Conservation (phyloP, 73 alveolate species). For the Paramecium sonneborni region DNA sequence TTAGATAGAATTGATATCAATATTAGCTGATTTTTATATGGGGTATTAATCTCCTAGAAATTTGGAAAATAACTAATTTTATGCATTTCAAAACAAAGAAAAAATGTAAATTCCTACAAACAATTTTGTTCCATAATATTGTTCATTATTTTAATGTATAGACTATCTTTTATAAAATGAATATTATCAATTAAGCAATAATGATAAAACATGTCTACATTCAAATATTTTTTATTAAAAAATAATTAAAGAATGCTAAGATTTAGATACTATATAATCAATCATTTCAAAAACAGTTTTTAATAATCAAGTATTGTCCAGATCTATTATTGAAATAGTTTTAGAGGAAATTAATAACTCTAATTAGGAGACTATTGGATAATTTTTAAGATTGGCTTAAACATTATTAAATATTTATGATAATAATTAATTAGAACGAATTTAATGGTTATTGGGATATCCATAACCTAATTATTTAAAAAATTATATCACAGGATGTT, state of each 20-base stretch:
- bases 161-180: not conserved
- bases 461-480: not conserved
- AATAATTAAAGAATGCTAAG: not conserved
- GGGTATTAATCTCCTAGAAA: not conserved
- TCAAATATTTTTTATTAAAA: not conserved
- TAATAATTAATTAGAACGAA: not conserved
- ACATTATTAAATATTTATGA: not conserved
- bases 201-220: not conserved
- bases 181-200: not conserved
- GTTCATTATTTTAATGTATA: not conserved
- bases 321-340: not conserved
- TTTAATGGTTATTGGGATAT: conserved; percentile 43
- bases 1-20: not conserved
- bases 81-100: not conserved
- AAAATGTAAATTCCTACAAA: not conserved
- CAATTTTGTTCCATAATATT: not conserved
- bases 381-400: not conserved
- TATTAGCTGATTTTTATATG: conserved; percentile 33
- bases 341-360: not conserved
- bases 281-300: not conserved
- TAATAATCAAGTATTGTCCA: not conserved
- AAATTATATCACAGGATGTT: not conserved
- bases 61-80: not conserved
- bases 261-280: not conserved
- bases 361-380: not conserved